Conservation (phyloP, 129 eudicot genomes). For the Calendula officinalis region DNA sequence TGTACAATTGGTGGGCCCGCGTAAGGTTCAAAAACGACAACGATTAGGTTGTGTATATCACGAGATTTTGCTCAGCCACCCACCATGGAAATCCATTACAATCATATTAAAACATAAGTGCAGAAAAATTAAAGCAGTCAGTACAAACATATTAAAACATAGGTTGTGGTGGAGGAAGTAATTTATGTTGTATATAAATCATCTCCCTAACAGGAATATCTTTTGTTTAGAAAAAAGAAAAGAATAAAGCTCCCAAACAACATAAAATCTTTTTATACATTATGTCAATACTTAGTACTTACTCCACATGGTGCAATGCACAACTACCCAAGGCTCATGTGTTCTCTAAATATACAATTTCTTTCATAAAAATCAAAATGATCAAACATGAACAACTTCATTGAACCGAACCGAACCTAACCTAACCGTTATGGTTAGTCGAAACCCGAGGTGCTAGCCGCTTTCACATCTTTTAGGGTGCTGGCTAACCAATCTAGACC, state of each 20-base stretch:
- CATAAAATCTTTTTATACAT: slow-evolving; percentile 27
- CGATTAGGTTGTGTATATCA: no score
- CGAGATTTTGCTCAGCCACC: no score
- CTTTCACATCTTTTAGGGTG: slow-evolving; percentile 88
- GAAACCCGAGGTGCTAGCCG: slow-evolving; percentile 76
- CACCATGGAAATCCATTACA: no score
- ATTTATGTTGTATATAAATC: no score
- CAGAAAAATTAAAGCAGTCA: no score
- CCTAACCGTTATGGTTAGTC: slow-evolving; percentile 30
- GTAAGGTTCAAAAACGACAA: no score
- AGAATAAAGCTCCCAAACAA: slow-evolving; percentile 29
- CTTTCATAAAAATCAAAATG: slow-evolving; percentile 9
- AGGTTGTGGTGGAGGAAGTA: no score
- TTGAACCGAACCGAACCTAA: background rate
- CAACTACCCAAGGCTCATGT: slow-evolving; percentile 25
- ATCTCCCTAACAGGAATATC: background rate
- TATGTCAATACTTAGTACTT: slow-evolving; percentile 23
- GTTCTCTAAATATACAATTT: slow-evolving; percentile 26
- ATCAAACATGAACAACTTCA: slow-evolving; percentile 20
- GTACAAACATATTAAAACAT: no score
- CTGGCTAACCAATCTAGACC: slow-evolving; percentile 96
- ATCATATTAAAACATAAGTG: no score
- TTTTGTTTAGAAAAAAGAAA: no score
- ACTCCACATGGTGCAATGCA: slow-evolving; percentile 31
- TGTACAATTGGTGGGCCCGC: no score